Evolutionary conservation across 2,329 filamentous ascomycete genomes (phyloP).

Genomic region (Phyllosticta paracitricarpa): DNA sequence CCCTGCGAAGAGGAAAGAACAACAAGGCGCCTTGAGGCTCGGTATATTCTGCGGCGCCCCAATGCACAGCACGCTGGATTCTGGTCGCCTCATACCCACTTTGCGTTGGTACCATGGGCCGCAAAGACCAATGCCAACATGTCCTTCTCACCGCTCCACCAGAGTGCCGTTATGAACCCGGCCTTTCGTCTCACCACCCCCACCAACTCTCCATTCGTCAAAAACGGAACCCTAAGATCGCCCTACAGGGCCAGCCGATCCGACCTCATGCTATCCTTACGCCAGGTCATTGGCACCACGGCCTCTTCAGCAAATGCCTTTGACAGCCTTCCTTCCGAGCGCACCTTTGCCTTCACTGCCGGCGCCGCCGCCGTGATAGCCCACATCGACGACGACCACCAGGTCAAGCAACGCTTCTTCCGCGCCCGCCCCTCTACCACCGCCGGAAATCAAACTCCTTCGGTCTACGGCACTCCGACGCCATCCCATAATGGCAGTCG

Average conservation of each 20-base stretch:
- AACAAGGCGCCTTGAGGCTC: not conserved
- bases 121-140: slow-evolving; percentile 8
- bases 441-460: slow-evolving; percentile 52
- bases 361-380: slow-evolving; percentile 90
- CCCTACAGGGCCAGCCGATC: slow-evolving; percentile 40
- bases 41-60: slow-evolving; percentile 1
- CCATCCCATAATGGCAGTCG: slow-evolving; percentile 45
- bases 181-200: slow-evolving; percentile 31
- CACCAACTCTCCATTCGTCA: slow-evolving; percentile 58
- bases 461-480: slow-evolving; percentile 46
- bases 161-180: slow-evolving; percentile 10
- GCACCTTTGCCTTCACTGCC: slow-evolving; percentile 77
- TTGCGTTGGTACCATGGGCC: slow-evolving; percentile 4
- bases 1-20: not conserved
- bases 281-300: slow-evolving; percentile 84
- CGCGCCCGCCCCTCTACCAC: slow-evolving; percentile 65
- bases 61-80: slow-evolving; percentile 1
- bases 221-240: slow-evolving; percentile 53
- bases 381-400: slow-evolving; percentile 57
- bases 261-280: slow-evolving; percentile 54
- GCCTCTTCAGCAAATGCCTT: slow-evolving; percentile 78
- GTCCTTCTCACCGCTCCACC: slow-evolving; percentile 9
- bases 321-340: slow-evolving; percentile 61
- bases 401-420: slow-evolving; percentile 74
- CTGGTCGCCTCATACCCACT: slow-evolving; percentile 2